Conservation (phyloP, 2,329 filamentous ascomycete genomes). For the Ophiocordyceps sinensis region DNA sequence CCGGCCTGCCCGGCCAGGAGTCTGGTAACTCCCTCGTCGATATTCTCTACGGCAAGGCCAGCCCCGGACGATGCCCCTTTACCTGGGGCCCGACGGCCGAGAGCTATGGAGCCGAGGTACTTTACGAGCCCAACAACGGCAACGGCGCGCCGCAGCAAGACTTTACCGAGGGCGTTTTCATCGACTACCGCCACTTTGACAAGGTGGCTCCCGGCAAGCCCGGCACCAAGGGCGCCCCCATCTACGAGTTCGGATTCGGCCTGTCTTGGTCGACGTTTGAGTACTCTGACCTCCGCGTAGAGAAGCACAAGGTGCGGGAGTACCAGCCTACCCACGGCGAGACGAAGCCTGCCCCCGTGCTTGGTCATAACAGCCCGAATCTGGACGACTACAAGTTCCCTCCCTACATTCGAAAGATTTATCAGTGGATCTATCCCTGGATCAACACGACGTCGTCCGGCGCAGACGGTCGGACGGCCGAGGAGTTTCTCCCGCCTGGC, state of each 20-base stretch:
- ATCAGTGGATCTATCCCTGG: slow-evolving; percentile 55
- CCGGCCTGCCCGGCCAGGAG: slow-evolving; percentile 70
- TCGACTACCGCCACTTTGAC: slow-evolving; percentile 59
- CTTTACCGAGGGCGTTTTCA: slow-evolving; percentile 66
- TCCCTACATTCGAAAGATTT: slow-evolving; percentile 32
- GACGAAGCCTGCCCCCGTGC: slow-evolving; percentile 47
- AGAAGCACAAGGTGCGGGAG: slow-evolving; percentile 28
- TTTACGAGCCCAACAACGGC: slow-evolving; percentile 56
- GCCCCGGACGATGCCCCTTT: slow-evolving; percentile 68
- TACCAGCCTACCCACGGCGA: slow-evolving; percentile 48
- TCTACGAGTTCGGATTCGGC: slow-evolving; percentile 72
- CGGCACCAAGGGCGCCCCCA: slow-evolving; percentile 32
- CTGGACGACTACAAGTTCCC: slow-evolving; percentile 57
- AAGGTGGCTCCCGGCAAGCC: slow-evolving; percentile 24
- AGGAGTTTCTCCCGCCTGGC: slow-evolving; percentile 44
- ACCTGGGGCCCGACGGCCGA: slow-evolving; percentile 57
- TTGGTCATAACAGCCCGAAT: slow-evolving; percentile 50
- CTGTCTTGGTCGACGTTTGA: slow-evolving; percentile 68
- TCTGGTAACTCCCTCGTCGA: slow-evolving; percentile 67
- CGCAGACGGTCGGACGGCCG: slow-evolving; percentile 39
- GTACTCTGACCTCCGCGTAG: slow-evolving; percentile 52
- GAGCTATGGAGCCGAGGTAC: slow-evolving; percentile 55
- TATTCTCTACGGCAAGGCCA: slow-evolving; percentile 69
- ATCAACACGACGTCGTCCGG: slow-evolving; percentile 49
- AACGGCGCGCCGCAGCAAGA: slow-evolving; percentile 52